Evolutionary conservation across 768 basidiomycete genomes (phyloP).

Genomic region (Tylopilus subfusipes): DNA sequence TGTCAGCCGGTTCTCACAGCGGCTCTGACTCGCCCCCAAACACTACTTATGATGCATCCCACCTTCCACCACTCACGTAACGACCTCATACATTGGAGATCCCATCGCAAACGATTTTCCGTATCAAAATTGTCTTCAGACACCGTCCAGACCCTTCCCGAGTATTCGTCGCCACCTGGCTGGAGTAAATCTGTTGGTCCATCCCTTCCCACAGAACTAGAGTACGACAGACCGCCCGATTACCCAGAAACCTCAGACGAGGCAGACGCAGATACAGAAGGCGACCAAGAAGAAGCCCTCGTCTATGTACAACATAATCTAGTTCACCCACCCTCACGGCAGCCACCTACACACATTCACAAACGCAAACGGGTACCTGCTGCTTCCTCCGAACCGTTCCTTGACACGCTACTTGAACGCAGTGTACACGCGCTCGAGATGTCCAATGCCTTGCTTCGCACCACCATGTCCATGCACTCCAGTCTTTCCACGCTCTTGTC

Average conservation of each 20-base stretch:
- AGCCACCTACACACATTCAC: slow-evolving; percentile 18
- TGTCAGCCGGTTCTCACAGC: slow-evolving; percentile 11
- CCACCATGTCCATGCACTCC: slow-evolving; percentile 69
- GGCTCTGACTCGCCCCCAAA: slow-evolving; percentile 8
- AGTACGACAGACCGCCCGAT: slow-evolving; percentile 66
- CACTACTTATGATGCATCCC: slow-evolving; percentile 17
- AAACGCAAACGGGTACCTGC: slow-evolving; percentile 28
- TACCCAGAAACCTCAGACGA: slow-evolving; percentile 78
- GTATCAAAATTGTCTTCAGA: slow-evolving; percentile 60
- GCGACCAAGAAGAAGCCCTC: slow-evolving; percentile 20
- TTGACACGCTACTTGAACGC: slow-evolving; percentile 76
- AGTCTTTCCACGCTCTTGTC: slow-evolving; percentile 49
- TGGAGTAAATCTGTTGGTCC: slow-evolving; percentile 15
- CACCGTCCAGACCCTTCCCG: slow-evolving; percentile 61
- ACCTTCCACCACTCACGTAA: slow-evolving; percentile 10
- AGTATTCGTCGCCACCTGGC: slow-evolving; percentile 47
- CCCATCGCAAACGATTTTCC: slow-evolving; percentile 58
- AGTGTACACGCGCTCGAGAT: slow-evolving; percentile 84
- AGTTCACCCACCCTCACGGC: slow-evolving; percentile 35
- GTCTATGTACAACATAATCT: slow-evolving; percentile 26
- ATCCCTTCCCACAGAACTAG: slow-evolving; percentile 27
- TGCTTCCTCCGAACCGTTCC: slow-evolving; percentile 47
- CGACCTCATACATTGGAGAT: slow-evolving; percentile 26
- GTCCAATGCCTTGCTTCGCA: slow-evolving; percentile 76
- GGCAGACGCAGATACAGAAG: slow-evolving; percentile 66